Evolutionary conservation across 1,284 basidiomycete genomes (phyloP), one percentile per base, ranked within the genome.

Genomic region (Microstroma glucosiphilum): DNA sequence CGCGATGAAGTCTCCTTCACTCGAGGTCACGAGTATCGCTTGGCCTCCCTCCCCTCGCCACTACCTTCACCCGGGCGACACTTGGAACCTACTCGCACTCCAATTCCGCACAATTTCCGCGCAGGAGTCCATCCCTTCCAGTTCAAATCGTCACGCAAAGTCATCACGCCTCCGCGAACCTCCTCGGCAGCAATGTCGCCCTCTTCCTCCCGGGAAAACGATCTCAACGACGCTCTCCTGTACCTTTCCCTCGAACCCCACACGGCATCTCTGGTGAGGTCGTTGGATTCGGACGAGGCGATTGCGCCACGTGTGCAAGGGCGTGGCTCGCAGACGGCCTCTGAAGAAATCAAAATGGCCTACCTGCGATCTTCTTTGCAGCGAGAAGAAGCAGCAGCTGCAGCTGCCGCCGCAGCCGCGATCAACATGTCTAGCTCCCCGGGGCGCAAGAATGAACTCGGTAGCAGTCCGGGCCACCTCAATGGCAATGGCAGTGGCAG

Each of bases 311-410:
- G 63, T 63, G 49, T 59, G 57, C 21, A 54, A 60, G 61, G 23
- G 23, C 30, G 12, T 13, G 41, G 42, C n/a, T 13, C 43, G 57
- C 57, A 46, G 26, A 61, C 60, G 1, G 57, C 61, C 1, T 40
- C 37, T 15, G 61, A 62, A 46, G 61, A 62, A 26, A 62, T 62
- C 61, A 60, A 62, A 40, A n/a, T 11, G 60, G 60, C 62, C 21
- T 63, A 58, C 41, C 58, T 63, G 25, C 37, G 30, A 37, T 37
- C 30, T 3, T 37, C 30, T 37, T 9, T 37, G 30, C 30, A 37
- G 30, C 30, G 30, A 37, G 30, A 37, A 37, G 30, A 37, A 37
- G 30, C 30, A 37, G 30, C 30, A 9, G 30, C 30, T 3, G 30
- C 30, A 4, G 30, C 30, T 37, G 30, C 30, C 30, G 30, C 30